Conservation (phyloP, 1,139 yeast species). For the Saccharomycopsis hybrid region DNA sequence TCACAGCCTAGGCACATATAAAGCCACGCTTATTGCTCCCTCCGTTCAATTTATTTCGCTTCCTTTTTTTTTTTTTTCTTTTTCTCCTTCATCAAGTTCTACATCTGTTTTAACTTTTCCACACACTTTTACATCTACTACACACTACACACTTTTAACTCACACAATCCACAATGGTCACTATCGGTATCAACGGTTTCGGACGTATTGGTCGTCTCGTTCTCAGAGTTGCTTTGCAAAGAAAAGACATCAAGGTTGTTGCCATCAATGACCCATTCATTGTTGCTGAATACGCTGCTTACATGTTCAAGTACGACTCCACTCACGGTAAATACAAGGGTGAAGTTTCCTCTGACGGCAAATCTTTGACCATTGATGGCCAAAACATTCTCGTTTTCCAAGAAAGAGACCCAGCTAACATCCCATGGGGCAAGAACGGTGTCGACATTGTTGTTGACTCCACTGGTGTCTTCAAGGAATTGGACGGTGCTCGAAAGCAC, state of each 20-base stretch:
- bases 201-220: conserved; percentile 86
- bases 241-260: conserved; percentile 67
- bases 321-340: conserved; percentile 77
- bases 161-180: conserved; percentile 32
- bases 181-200: conserved; percentile 84
- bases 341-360: conserved; percentile 51
- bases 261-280: conserved; percentile 84
- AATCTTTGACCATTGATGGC: conserved; percentile 56
- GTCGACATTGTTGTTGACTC: conserved; percentile 80
- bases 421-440: conserved; percentile 78
- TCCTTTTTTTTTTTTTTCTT: too few relatives aligned
- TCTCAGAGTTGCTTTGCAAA: conserved; percentile 65
- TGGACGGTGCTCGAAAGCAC: conserved; percentile 77
- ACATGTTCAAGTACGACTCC: conserved; percentile 86
- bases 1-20: too few relatives aligned
- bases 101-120: too few relatives aligned
- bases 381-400: conserved; percentile 61
- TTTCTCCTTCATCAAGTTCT: too few relatives aligned
- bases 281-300: conserved; percentile 76
- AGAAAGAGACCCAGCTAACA: conserved; percentile 74
- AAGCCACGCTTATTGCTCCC: too few relatives aligned
- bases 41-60: too few relatives aligned
- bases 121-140: too few relatives aligned
- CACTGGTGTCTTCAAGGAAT: conserved; percentile 80
- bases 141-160: too few relatives aligned